Evolutionary conservation across 2,329 filamentous ascomycete species (phyloP).

Genomic region (Fusarium stilboides): DNA sequence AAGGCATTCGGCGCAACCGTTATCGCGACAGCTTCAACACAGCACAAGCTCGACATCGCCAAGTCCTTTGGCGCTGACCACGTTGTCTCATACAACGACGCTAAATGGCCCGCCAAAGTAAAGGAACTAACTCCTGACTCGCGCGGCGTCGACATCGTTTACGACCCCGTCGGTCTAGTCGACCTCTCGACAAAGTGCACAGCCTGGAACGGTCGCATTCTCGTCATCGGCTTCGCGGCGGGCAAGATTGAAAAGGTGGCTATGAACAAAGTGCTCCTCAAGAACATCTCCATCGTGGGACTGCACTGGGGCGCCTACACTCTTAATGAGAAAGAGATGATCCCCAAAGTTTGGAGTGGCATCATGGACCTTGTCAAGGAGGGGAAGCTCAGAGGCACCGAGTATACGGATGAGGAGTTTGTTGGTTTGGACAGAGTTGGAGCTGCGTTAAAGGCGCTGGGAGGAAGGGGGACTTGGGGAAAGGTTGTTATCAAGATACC

Average conservation of each 20-base stretch:
- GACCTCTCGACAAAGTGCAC: conserved; percentile 91
- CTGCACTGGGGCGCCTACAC: conserved; percentile 93
- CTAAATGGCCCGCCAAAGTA: conserved; percentile 76
- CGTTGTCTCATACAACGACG: conserved; percentile 80
- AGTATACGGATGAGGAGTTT: conserved; percentile 86
- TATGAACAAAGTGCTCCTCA: conserved; percentile 91
- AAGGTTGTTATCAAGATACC: conserved; percentile 94
- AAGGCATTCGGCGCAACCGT: conserved; percentile 93
- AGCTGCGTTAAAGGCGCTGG: conserved; percentile 82
- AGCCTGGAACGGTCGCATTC: conserved; percentile 90
- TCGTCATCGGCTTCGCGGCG: conserved; percentile 89
- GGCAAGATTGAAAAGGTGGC: conserved; percentile 88
- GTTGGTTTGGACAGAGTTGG: conserved; percentile 85
- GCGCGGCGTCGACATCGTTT: conserved; percentile 89
- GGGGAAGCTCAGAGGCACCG: conserved; percentile 86
- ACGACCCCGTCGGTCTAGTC: conserved; percentile 92
- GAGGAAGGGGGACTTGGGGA: conserved; percentile 89
- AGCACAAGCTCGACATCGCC: conserved; percentile 85
- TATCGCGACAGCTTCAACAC: conserved; percentile 89
- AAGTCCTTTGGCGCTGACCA: conserved; percentile 87
- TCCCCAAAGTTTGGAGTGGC: conserved; percentile 84
- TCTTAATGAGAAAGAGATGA: conserved; percentile 77
- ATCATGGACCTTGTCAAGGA: conserved; percentile 83
- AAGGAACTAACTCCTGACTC: conserved; percentile 82
- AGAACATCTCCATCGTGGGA: conserved; percentile 92